These are phyloP conservation scores for Apiospora saccharicola DNA, from an alignment of 2,329 filamentous ascomycete species.

Conservation along the genomic window DNA sequence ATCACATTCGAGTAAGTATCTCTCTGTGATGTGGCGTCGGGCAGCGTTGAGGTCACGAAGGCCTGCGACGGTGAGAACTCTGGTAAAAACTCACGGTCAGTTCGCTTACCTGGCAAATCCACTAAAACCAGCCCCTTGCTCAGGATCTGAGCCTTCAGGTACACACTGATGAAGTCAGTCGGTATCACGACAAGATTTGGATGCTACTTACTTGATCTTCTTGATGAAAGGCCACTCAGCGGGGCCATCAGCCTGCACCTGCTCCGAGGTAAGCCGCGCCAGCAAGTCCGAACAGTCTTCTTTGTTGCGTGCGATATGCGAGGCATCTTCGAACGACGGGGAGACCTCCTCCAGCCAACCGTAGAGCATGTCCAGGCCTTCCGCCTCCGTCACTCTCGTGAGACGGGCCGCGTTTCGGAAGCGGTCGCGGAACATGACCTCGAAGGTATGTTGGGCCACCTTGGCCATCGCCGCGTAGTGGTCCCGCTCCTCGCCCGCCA, in stretches of 20 bases:
- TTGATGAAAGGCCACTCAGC: conserved; percentile 53
- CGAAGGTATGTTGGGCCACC: conserved; percentile 48
- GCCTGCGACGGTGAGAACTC: conserved; percentile 37
- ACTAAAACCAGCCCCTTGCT: conserved; percentile 56
- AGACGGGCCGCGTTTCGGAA: conserved; percentile 36
- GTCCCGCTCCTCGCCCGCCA: conserved; percentile 29
- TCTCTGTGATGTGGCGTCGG: conserved; percentile 51
- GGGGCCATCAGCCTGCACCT: conserved; percentile 28
- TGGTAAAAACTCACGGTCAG: not conserved
- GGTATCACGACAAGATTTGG: not conserved
- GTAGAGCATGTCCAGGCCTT: conserved; percentile 33
- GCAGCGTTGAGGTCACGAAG: conserved; percentile 56
- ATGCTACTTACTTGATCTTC: conserved; percentile 48
- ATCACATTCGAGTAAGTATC: conserved; percentile 52
- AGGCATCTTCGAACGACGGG: conserved; percentile 25
- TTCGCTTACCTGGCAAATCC: conserved; percentile 54
- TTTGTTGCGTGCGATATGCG: conserved; percentile 20
- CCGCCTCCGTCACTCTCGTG: conserved; percentile 20
- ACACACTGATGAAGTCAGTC: not conserved
- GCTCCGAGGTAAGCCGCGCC: conserved; percentile 48
- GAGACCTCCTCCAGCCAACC: conserved; percentile 34
- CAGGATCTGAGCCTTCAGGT: conserved; percentile 48
- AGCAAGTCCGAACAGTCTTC: conserved; percentile 46
- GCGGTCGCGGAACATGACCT: conserved; percentile 44
- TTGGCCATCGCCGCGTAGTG: conserved; percentile 40